Base-by-base conservation (phyloP, 768 basidiomycete species). In the Scleroderma bovista region DNA sequence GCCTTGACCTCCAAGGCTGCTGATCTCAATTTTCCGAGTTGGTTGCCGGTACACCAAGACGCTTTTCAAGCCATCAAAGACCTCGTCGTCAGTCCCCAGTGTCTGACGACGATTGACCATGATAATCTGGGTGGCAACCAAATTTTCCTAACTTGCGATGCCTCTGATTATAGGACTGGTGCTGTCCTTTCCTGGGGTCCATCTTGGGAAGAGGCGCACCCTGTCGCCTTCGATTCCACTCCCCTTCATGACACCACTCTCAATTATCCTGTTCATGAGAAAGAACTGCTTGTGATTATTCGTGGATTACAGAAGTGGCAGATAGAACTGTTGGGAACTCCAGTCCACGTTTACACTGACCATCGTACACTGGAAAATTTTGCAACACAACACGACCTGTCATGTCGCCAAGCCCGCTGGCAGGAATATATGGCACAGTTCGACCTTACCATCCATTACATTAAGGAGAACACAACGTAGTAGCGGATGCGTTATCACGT, bases 241-340 rank as follows among this genome's bases (percentile, higher is more conserved):
- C 55, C 58, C 15, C 26, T 60, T 40, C 20, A 22, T 8, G n/a
- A 23, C 57, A 1, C 51, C 63, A 43, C 50, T 57, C 50, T 57
- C 16, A 63, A 65, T 43, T 69, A 69, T 32, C 63, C 62, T 1
- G 51, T 58, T 0, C 64, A 68, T 6, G 56, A 60, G 6, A 63
- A 71, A 0, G 66, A 51, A 26, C 66, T 6, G 62, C 70, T n/a
- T 69, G 68, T 51, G 65, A 65, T 57, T 46, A 44, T 75, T 68
- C 0, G 58, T 40, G 42, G 53, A 57, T 7, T 57, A 67, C n/a
- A 63, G 60, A 19, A 51, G 56, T 2, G 68, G 71, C 1, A 67
- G 69, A 47, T 63, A 60, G 9, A 47, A 11, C 29, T 52, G 1
- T 23, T 49, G 2, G 52, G 48, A 15, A 12, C 20, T 3, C 29